These are phyloP conservation scores for Boletus bicolor DNA, from an alignment of 768 basidiomycete genomes.

Conservation along the genomic window DNA sequence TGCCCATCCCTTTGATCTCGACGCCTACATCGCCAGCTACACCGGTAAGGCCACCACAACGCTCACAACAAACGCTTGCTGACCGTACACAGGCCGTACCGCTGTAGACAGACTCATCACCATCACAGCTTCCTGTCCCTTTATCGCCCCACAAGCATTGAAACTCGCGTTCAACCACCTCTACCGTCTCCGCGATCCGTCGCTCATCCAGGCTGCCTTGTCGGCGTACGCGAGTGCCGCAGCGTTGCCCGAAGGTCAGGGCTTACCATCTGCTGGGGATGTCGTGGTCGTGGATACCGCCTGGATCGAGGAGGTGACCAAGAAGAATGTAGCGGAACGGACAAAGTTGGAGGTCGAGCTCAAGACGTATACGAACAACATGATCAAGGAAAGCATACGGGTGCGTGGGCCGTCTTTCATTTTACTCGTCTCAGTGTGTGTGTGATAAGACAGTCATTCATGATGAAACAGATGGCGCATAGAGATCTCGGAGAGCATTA, in stretches of 20 bases:
- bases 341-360: slow-evolving; percentile 90
- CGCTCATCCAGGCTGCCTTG: slow-evolving; percentile 50
- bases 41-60: slow-evolving; percentile 46
- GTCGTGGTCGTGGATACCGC: slow-evolving; percentile 54
- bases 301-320: slow-evolving; percentile 70
- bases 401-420: slow-evolving; percentile 40
- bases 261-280: slow-evolving; percentile 45
- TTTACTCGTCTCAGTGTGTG: background rate
- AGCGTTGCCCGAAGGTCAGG: slow-evolving; percentile 28
- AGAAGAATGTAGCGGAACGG: slow-evolving; percentile 68
- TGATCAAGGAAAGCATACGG: slow-evolving; percentile 98
- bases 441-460: background rate
- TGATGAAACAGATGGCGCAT: slow-evolving; percentile 70
- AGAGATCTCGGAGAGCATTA: slow-evolving; percentile 84
- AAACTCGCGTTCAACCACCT: slow-evolving; percentile 64
- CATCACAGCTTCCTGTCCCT: slow-evolving; percentile 61
- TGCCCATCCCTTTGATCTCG: slow-evolving; percentile 84
- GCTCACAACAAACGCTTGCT: background rate
- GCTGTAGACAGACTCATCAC: slow-evolving; percentile 71
- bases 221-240: slow-evolving; percentile 52
- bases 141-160: slow-evolving; percentile 70
- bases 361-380: slow-evolving; percentile 91
- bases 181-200: slow-evolving; percentile 64
- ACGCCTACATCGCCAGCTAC: slow-evolving; percentile 73
- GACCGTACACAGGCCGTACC: slow-evolving; percentile 53